A percentile compares a stretch with the other conserved stretches of the same genome.
Conservation (phyloP, 2,329 filamentous ascomycete species). For the Xylariaceae sp. region DNA sequence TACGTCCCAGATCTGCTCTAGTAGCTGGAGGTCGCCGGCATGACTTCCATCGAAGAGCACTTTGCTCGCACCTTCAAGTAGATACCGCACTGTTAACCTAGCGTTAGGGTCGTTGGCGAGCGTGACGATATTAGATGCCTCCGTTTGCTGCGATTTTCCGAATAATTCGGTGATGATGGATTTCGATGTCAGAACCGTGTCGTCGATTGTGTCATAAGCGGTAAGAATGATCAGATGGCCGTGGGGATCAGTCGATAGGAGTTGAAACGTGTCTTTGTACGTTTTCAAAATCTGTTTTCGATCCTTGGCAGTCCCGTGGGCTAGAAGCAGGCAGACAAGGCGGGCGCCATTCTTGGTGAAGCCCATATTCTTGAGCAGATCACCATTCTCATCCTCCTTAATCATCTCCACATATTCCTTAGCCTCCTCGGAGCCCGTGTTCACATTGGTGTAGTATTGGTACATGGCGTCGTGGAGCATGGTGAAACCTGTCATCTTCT, state of each 20-base stretch:
- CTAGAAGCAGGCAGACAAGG: conserved; percentile 75
- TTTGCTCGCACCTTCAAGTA: conserved; percentile 66
- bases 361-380: conserved; percentile 89
- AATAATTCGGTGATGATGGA: conserved; percentile 83
- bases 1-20: conserved; percentile 74
- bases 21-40: conserved; percentile 61
- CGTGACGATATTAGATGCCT: conserved; percentile 60
- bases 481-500: conserved; percentile 94
- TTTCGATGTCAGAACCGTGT: conserved; percentile 84
- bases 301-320: conserved; percentile 86
- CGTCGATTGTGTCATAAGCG: conserved; percentile 87
- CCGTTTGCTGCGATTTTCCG: conserved; percentile 61
- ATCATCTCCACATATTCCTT: conserved; percentile 85
- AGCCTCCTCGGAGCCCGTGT: conserved; percentile 73
- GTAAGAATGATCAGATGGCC: conserved; percentile 79
- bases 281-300: conserved; percentile 82
- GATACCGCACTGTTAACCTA: conserved; percentile 69
- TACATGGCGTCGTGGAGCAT: conserved; percentile 98
- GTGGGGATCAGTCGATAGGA: conserved; percentile 75
- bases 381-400: conserved; percentile 86
- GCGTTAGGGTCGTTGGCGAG: conserved; percentile 63
- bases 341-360: conserved; percentile 88
- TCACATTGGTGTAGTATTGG: conserved; percentile 84
- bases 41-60: conserved; percentile 59
- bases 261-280: conserved; percentile 83